phyloP scores from a whole-genome alignment of 768 basidiomycete genomes.

The Agrocybe chaxingu region DNA sequence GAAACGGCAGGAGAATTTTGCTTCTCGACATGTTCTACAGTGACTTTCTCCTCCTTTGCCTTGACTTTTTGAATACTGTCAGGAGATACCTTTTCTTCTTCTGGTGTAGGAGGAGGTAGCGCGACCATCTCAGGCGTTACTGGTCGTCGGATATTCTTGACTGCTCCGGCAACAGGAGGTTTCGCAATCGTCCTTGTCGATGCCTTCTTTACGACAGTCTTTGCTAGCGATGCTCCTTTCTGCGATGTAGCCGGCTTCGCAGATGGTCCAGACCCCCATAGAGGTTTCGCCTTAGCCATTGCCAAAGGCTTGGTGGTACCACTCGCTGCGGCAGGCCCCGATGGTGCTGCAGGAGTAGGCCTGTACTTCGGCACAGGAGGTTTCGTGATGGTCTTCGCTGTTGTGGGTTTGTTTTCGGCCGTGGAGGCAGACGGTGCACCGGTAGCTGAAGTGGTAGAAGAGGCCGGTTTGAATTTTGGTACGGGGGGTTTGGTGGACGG shows the following conservation, averaged over 20 bases:
- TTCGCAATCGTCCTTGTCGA: slow-evolving; percentile 7
- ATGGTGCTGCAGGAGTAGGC: not conserved
- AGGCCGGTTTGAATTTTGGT: slow-evolving; percentile 3
- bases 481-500: slow-evolving; percentile 1
- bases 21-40: not conserved
- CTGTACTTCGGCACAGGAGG: not conserved
- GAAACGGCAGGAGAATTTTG: not conserved
- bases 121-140: slow-evolving; percentile 30
- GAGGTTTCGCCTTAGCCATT: slow-evolving; percentile 18
- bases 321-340: not conserved
- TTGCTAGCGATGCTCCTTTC: slow-evolving; percentile 7
- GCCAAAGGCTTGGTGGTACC: slow-evolving; percentile 8
- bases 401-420: not conserved
- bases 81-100: not conserved
- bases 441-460: not conserved
- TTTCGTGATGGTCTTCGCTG: not conserved
- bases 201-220: slow-evolving; percentile 16
- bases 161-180: not conserved
- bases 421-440: slow-evolving; percentile 1
- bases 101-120: slow-evolving; percentile 29
- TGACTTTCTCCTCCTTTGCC: not conserved
- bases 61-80: not conserved
- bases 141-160: slow-evolving; percentile 11
- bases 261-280: slow-evolving; percentile 17
- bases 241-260: slow-evolving; percentile 13